Evolutionary conservation across 306 rosid genomes (phyloP), one percentile per base, ranked within the genome.

Genomic region (Begonia masoniana): DNA sequence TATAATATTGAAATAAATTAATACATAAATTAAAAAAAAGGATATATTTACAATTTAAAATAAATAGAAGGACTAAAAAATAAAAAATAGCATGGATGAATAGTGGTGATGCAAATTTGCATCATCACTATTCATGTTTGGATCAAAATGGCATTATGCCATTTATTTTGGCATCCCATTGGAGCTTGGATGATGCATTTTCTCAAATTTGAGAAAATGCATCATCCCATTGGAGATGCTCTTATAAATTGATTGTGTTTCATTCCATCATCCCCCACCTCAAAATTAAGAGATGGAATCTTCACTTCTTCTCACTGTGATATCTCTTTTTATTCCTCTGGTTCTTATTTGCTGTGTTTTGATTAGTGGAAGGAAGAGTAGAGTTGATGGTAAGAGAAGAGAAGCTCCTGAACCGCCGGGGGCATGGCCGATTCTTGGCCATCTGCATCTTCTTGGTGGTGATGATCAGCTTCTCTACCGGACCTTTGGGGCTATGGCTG

Each of bases 341-440:
- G 12, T 61, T 24, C 58, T 67, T 35, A 47, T 70, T 13, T 47
- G 50, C 17, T 26, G 45, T n/a, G 11, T 50, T 14, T 58, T 61
- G 3, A 14, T 31, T 8, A 4, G 48, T 41, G 67, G 42, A 50
- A 61, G 12, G 14, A 61, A 43, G 10, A 65, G 9, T 7, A 47
- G 9, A 10, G 23, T 24, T 48, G 36, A 15, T 10, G 2, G 41
- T 17, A 57, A 59, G 21, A 43, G 54, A 0, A 50, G 15, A 51
- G 74, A 75, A 15, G 75, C 73, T 21, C 82, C 77, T 0, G 69
- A 70, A 41, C 68, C 62, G 13, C 54, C 52, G 1, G 79, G 74
- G 7, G 65, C 65, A 3, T 74, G 79, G 77, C 84, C 88, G 17
- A 13, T 75, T 13, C 61, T 78, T 3, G 82, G 84, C 61, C 83